Evolutionary conservation across 352 stramenopile genomes (phyloP).

Genomic region (Blastocystis sp.): DNA sequence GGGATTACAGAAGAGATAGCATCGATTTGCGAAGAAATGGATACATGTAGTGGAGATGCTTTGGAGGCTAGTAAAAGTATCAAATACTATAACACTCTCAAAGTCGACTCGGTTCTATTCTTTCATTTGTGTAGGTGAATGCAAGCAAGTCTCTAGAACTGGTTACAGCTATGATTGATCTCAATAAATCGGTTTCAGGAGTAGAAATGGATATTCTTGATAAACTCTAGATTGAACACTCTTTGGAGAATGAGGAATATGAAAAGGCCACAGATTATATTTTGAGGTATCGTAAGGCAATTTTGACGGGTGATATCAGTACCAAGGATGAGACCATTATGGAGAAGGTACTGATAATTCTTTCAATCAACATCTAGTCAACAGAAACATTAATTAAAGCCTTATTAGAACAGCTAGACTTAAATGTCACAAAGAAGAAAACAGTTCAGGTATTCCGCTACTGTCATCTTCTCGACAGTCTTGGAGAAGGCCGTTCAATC

Average conservation of each 20-base stretch:
- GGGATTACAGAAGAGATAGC: slow-evolving; percentile 6
- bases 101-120: no score
- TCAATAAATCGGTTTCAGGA: slow-evolving; percentile 47
- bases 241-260: slow-evolving; percentile 41
- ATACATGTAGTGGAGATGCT: slow-evolving; percentile 38
- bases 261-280: slow-evolving; percentile 61
- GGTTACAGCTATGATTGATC: slow-evolving; percentile 56
- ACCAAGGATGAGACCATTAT: slow-evolving; percentile 43
- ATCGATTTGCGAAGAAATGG: slow-evolving; percentile 21
- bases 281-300: slow-evolving; percentile 33
- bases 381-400: slow-evolving; percentile 40
- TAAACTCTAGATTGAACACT: slow-evolving; percentile 44
- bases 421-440: slow-evolving; percentile 29
- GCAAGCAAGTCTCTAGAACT: slow-evolving; percentile 38
- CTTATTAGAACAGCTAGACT: slow-evolving; percentile 15
- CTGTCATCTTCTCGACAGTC: slow-evolving; percentile 50
- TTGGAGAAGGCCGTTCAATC: slow-evolving; percentile 4
- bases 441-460: slow-evolving; percentile 41
- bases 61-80: slow-evolving; percentile 26
- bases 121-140: slow-evolving; percentile 29
- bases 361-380: background rate
- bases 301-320: slow-evolving; percentile 52
- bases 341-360: background rate
- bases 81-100: slow-evolving; percentile 50
- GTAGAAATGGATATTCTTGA: background rate